Percentiles rank a stretch among this genome's conserved stretches.
Evolutionary conservation across 2,329 filamentous ascomycete species (phyloP).

Genomic region (Colletotrichum theobromicola): DNA sequence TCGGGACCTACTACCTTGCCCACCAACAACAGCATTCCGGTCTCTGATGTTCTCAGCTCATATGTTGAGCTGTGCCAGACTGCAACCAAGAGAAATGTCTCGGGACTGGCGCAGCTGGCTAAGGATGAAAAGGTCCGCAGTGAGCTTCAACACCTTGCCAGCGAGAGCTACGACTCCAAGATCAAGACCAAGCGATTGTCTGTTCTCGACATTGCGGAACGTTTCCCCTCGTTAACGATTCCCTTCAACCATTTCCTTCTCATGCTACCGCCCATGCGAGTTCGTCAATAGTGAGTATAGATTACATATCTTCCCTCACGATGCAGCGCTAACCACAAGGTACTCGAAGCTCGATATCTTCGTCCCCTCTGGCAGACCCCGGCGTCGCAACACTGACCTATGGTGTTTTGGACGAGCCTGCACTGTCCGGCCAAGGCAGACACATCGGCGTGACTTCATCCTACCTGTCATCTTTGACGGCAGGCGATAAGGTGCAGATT

Average conservation of each 20-base stretch:
- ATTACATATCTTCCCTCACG: neutral
- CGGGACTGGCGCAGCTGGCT: constrained; percentile 22
- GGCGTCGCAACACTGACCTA: constrained; percentile 66
- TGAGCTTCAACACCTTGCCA: constrained; percentile 41
- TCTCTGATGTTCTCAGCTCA: constrained; percentile 67
- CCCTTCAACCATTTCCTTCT: constrained; percentile 65
- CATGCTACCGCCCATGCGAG: constrained; percentile 67
- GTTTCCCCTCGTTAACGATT: constrained; percentile 56
- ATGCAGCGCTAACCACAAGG: neutral
- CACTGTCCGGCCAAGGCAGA: constrained; percentile 51
- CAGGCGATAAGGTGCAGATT: constrained; percentile 53
- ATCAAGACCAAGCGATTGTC: constrained; percentile 55
- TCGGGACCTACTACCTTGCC: constrained; percentile 60
- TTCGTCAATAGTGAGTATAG: constrained; percentile 35
- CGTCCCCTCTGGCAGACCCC: constrained; percentile 65
- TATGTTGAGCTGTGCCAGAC: constrained; percentile 78
- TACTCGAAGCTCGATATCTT: constrained; percentile 63
- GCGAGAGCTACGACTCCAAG: constrained; percentile 41
- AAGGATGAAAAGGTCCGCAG: constrained; percentile 36
- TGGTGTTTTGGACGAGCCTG: constrained; percentile 59
- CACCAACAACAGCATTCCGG: constrained; percentile 61
- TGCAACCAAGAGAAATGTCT: constrained; percentile 64
- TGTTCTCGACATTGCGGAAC: constrained; percentile 66
- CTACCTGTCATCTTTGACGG: constrained; percentile 58
- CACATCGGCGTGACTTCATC: constrained; percentile 66